A percentile compares a stretch with the other conserved stretches of the same genome.
Evolutionary conservation across 106 monocot genomes (phyloP).

Genomic region (Apostasia ramifera): DNA sequence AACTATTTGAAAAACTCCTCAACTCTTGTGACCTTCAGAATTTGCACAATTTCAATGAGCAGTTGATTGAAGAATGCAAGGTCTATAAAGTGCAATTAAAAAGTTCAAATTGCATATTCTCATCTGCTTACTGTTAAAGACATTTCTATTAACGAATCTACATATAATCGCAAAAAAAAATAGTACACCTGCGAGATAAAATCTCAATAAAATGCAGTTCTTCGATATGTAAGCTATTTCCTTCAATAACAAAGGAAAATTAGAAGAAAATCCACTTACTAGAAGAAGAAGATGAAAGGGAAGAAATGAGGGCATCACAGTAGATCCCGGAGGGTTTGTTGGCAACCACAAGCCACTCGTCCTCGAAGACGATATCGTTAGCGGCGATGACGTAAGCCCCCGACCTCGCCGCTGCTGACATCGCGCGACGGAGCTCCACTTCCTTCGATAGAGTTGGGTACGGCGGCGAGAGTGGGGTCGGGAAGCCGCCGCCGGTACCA

Average conservation of each 20-base stretch:
- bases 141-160: no score
- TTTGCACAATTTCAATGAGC: not conserved
- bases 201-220: no score
- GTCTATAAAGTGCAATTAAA: no score
- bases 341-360: conserved; percentile 67
- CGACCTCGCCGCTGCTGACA: conserved; percentile 64
- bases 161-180: no score
- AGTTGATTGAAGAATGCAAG: no score
- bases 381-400: conserved; percentile 23
- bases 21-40: not conserved
- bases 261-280: conserved; percentile 4
- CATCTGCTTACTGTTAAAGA: no score
- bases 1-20: no score
- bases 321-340: conserved; percentile 89
- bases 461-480: conserved; percentile 72
- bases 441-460: conserved; percentile 66
- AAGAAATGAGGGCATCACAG: conserved; percentile 74
- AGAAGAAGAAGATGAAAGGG: conserved; percentile 18
- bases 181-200: no score
- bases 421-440: conserved; percentile 74
- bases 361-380: conserved; percentile 53
- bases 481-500: conserved; percentile 13
- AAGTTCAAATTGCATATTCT: no score
- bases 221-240: no score
- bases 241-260: not conserved